phyloP scores from a whole-genome alignment of 2,329 filamentous ascomycete species.

The Colletotrichum sp. region DNA sequence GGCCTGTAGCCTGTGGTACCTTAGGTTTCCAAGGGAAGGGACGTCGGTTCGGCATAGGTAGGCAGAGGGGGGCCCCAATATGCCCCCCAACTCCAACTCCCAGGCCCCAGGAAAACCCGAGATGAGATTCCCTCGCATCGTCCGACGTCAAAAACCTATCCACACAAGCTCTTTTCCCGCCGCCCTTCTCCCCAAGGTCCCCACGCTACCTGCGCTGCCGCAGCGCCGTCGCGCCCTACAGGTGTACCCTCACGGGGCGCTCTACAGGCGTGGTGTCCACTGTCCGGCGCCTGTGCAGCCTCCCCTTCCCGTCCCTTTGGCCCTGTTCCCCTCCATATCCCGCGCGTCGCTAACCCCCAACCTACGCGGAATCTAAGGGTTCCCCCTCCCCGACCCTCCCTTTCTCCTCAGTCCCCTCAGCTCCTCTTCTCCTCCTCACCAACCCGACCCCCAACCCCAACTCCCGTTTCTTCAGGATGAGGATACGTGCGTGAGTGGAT shows the following conservation, averaged over 20 bases:
- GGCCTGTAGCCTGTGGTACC: not conserved
- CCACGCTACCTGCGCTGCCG: not conserved
- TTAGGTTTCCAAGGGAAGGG: not conserved
- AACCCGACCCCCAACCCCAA: not conserved
- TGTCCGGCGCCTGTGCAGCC: not conserved
- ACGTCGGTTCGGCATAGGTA: not conserved
- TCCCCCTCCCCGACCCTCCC: not conserved
- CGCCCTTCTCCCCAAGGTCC: not conserved
- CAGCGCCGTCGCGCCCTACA: not conserved
- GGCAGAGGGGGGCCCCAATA: not conserved
- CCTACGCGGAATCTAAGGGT: not conserved
- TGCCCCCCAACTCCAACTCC: not conserved
- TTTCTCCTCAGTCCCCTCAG: not conserved
- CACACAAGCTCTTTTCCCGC: not conserved
- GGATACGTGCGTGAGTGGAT: conserved; percentile 17
- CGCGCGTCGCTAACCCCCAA: not conserved
- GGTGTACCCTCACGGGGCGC: not conserved
- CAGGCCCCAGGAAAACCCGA: not conserved
- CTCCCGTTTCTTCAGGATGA: conserved; percentile 16
- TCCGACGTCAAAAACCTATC: not conserved
- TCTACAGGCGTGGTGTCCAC: not conserved
- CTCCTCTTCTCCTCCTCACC: not conserved
- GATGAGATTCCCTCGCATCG: not conserved
- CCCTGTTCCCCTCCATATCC: not conserved
- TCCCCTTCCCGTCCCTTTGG: conserved; percentile 1